These are phyloP conservation scores for Bisporella sp. DNA, from an alignment of 2,329 filamentous ascomycete species.

Conservation along the genomic window DNA sequence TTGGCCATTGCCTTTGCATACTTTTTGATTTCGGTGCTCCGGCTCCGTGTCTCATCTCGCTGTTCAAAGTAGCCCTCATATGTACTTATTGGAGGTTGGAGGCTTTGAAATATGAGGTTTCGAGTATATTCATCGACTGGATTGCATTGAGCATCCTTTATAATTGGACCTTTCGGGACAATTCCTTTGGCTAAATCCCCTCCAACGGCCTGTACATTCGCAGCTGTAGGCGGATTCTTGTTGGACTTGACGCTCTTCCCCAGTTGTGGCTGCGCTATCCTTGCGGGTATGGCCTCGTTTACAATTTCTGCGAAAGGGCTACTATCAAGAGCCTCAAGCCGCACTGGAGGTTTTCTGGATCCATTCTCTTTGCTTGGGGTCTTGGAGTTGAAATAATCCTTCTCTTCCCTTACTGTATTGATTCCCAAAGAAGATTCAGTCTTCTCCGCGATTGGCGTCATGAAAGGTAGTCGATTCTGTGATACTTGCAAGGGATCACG, in stretches of 20 bases:
- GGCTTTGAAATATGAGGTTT: slow-evolving; percentile 64
- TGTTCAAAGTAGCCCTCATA: slow-evolving; percentile 80
- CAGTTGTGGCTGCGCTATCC: slow-evolving; percentile 45
- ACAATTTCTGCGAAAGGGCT: slow-evolving; percentile 67
- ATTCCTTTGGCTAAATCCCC: slow-evolving; percentile 31
- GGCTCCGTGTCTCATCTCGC: slow-evolving; percentile 53
- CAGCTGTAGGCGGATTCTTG: slow-evolving; percentile 23
- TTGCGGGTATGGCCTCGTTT: slow-evolving; percentile 42
- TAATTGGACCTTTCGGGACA: slow-evolving; percentile 60
- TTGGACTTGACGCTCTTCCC: slow-evolving; percentile 40
- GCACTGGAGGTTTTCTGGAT: slow-evolving; percentile 18
- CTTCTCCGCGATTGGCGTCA: slow-evolving; percentile 96
- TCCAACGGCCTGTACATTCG: slow-evolving; percentile 26
- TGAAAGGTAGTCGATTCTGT: slow-evolving; percentile 90
- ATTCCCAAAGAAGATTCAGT: slow-evolving; percentile 81
- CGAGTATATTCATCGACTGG: slow-evolving; percentile 75
- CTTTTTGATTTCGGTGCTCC: slow-evolving; percentile 70
- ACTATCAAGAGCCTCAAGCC: slow-evolving; percentile 37
- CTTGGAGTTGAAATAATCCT: slow-evolving; percentile 59
- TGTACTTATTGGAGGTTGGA: slow-evolving; percentile 64
- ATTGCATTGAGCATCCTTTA: slow-evolving; percentile 80
- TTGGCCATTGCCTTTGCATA: slow-evolving; percentile 57
- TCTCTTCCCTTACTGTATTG: slow-evolving; percentile 48
- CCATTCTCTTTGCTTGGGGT: slow-evolving; percentile 59
- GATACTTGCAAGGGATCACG: slow-evolving; percentile 73